Conservation (phyloP, 306 rosid species). For the Lathyrus sativus region DNA sequence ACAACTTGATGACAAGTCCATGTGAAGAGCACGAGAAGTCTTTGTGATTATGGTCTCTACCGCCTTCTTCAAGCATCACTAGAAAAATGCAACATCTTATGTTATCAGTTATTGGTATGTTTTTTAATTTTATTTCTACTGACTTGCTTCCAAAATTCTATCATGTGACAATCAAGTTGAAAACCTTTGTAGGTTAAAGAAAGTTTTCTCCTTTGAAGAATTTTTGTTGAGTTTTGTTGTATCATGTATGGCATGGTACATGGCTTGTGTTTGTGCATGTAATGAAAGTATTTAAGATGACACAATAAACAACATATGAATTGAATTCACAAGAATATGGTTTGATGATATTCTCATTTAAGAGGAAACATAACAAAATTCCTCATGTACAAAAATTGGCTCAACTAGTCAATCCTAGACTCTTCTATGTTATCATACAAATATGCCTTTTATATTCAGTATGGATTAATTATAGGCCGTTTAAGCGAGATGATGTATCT, state of each 20-base stretch:
- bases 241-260: not conserved
- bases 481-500: constrained; percentile 37
- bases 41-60: not conserved
- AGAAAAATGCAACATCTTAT: not conserved
- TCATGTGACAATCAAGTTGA: not conserved
- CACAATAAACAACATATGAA: no score
- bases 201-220: not conserved
- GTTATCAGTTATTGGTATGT: not conserved
- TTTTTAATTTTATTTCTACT: not conserved
- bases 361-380: constrained; percentile 12
- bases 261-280: not conserved
- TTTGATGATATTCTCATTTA: not conserved
- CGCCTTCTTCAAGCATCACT: not conserved
- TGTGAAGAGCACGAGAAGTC: constrained; percentile 3
- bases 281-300: no score
- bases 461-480: constrained; percentile 9
- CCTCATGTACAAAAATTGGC: constrained; percentile 7
- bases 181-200: not conserved
- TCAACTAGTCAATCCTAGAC: constrained; percentile 7
- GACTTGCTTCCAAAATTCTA: not conserved
- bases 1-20: not conserved
- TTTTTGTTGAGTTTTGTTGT: not conserved
- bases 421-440: not conserved
- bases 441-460: not conserved
- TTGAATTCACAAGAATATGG: no score